These are phyloP conservation scores for Colletotrichum somersetense DNA, from an alignment of 2,329 filamentous ascomycete genomes.

Conservation along the genomic window DNA sequence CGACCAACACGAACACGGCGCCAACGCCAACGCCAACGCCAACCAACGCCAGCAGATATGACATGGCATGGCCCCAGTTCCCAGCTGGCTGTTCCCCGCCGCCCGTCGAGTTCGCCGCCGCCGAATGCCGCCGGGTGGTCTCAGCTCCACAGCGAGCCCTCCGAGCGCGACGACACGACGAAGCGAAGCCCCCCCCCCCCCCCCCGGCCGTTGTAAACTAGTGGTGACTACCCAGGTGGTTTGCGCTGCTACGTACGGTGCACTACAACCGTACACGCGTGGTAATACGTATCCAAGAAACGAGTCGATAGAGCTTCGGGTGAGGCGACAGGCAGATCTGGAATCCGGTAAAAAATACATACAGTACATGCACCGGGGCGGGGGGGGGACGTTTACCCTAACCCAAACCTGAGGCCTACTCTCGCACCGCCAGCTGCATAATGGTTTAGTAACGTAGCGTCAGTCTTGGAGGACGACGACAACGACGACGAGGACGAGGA, in stretches of 20 bases:
- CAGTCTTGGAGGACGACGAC: conserved; percentile 1
- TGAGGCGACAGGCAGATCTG: conserved; percentile 35
- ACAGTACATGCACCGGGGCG: conserved; percentile 31
- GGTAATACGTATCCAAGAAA: not conserved
- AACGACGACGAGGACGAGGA: not conserved
- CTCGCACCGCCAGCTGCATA: not conserved
- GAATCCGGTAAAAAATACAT: conserved; percentile 24
- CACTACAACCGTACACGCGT: not conserved
- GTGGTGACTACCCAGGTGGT: too few relatives aligned
- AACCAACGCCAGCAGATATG: conserved; percentile 10
- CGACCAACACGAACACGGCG: conserved; percentile 2
- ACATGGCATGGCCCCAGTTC: not conserved
- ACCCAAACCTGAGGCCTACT: conserved; percentile 14
- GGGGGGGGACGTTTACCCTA: not conserved
- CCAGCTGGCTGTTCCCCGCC: not conserved
- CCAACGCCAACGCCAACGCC: not conserved
- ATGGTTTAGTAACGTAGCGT: not conserved
- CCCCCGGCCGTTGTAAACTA: not conserved
- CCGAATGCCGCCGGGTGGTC: not conserved
- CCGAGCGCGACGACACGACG: not conserved
- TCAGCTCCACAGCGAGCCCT: conserved; percentile 22
- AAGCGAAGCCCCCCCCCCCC: too few relatives aligned
- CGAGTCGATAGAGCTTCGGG: conserved; percentile 12
- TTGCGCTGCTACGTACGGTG: too few relatives aligned
- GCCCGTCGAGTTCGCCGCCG: conserved; percentile 6